These are phyloP conservation scores for Septoria linicola DNA, from an alignment of 2,329 filamentous ascomycete genomes.

Conservation along the genomic window DNA sequence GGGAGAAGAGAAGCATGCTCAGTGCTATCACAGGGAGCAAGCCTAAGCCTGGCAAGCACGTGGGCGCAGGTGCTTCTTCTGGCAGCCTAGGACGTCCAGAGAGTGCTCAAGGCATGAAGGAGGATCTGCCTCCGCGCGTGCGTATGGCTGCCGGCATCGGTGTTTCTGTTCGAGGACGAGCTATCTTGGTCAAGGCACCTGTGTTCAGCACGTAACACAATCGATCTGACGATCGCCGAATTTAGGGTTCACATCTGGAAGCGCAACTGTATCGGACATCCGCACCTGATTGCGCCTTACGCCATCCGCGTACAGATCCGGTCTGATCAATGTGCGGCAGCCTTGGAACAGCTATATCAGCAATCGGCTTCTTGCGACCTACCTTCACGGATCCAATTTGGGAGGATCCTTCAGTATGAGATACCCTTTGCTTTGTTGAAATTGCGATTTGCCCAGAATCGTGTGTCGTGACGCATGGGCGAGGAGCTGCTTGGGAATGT, in stretches of 20 bases:
- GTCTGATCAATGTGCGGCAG: too few species aligned
- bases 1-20: slow-evolving; percentile 45
- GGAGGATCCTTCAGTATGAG: background rate
- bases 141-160: slow-evolving; percentile 50
- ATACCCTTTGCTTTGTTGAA: slow-evolving; percentile 15
- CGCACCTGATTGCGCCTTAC: too few species aligned
- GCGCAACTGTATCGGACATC: too few species aligned
- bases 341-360: too few species aligned
- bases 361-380: too few species aligned
- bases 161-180: slow-evolving; percentile 51
- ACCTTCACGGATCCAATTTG: too few species aligned
- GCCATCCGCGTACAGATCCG: too few species aligned
- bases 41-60: slow-evolving; percentile 41
- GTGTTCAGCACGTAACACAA: slow-evolving; percentile 40
- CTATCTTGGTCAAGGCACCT: slow-evolving; percentile 51
- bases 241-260: background rate
- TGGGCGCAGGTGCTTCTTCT: slow-evolving; percentile 37
- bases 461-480: background rate
- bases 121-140: slow-evolving; percentile 45
- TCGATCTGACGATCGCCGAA: background rate
- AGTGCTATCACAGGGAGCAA: slow-evolving; percentile 44
- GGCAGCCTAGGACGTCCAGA: slow-evolving; percentile 42
- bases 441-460: background rate
- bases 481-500: background rate
- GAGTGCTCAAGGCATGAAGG: slow-evolving; percentile 43